Conservation (phyloP, 257 asterid species). For the Solanum ossicruentum region DNA sequence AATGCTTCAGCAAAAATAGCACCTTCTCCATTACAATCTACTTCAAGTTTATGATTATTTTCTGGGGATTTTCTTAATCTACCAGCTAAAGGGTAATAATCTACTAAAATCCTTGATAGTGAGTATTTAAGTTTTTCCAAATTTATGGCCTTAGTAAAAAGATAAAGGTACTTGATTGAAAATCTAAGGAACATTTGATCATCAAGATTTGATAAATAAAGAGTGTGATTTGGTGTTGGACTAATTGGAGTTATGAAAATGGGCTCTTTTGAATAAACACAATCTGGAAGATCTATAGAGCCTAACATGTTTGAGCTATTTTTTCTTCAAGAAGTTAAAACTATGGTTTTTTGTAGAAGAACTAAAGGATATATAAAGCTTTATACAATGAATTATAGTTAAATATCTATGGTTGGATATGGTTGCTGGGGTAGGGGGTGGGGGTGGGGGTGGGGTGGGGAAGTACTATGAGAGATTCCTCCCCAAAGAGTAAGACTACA, state of each 20-base stretch:
- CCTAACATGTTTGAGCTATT: not conserved
- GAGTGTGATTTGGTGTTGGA: slow-evolving; percentile 41
- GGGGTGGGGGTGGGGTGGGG: not conserved
- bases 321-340: not conserved
- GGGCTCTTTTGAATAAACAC: slow-evolving; percentile 31
- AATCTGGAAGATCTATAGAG: slow-evolving; percentile 45
- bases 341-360: not conserved
- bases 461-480: not conserved
- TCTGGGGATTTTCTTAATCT: slow-evolving; percentile 31
- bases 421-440: not conserved
- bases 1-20: slow-evolving; percentile 67
- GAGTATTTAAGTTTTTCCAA: slow-evolving; percentile 31
- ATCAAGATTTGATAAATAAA: slow-evolving; percentile 69
- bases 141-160: slow-evolving; percentile 28
- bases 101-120: slow-evolving; percentile 47
- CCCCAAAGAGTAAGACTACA: not conserved
- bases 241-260: slow-evolving; percentile 27
- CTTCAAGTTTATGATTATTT: slow-evolving; percentile 45
- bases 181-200: slow-evolving; percentile 74
- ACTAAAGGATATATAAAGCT: not conserved
- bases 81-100: slow-evolving; percentile 77
- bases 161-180: slow-evolving; percentile 55
- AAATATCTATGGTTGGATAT: not conserved
- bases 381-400: not conserved
- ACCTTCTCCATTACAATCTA: slow-evolving; percentile 79